These are phyloP conservation scores for Dryadomyces quercus-mongolicae DNA, from an alignment of 2,329 filamentous ascomycete genomes.

Conservation along the genomic window DNA sequence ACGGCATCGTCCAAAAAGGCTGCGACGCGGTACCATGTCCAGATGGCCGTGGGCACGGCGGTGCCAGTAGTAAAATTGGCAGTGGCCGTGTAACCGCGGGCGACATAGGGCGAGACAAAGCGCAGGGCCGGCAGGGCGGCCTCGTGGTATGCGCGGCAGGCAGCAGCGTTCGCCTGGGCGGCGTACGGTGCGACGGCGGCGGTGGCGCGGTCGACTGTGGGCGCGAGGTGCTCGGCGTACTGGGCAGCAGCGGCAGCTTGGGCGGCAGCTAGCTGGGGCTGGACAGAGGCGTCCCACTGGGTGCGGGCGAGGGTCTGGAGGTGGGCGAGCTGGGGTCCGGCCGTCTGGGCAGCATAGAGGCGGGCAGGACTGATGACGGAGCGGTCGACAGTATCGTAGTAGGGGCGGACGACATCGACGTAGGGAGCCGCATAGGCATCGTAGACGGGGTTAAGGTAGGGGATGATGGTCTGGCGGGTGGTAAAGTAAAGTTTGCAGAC, in stretches of 20 bases:
- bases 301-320: slow-evolving; percentile 52
- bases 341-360: slow-evolving; percentile 58
- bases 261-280: slow-evolving; percentile 59
- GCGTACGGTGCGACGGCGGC: slow-evolving; percentile 59
- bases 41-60: slow-evolving; percentile 59
- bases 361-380: slow-evolving; percentile 57
- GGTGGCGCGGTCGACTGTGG: slow-evolving; percentile 55
- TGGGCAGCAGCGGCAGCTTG: slow-evolving; percentile 47
- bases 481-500: slow-evolving; percentile 78
- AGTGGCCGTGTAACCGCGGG: slow-evolving; percentile 53
- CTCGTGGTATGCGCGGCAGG: slow-evolving; percentile 56
- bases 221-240: slow-evolving; percentile 61
- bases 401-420: slow-evolving; percentile 63
- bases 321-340: slow-evolving; percentile 58
- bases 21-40: slow-evolving; percentile 56
- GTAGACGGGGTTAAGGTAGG: slow-evolving; percentile 78
- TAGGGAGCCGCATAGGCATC: slow-evolving; percentile 73
- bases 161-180: slow-evolving; percentile 47
- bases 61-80: slow-evolving; percentile 57
- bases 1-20: slow-evolving; percentile 64
- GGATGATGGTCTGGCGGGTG: slow-evolving; percentile 49
- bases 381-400: slow-evolving; percentile 52
- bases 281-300: slow-evolving; percentile 69
- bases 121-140: slow-evolving; percentile 58
- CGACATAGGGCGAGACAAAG: slow-evolving; percentile 56